Percentiles rank a stretch among this genome's conserved stretches.
Evolutionary conservation across 257 asterid species (phyloP).

Genomic region (Verbascum thapsus): DNA sequence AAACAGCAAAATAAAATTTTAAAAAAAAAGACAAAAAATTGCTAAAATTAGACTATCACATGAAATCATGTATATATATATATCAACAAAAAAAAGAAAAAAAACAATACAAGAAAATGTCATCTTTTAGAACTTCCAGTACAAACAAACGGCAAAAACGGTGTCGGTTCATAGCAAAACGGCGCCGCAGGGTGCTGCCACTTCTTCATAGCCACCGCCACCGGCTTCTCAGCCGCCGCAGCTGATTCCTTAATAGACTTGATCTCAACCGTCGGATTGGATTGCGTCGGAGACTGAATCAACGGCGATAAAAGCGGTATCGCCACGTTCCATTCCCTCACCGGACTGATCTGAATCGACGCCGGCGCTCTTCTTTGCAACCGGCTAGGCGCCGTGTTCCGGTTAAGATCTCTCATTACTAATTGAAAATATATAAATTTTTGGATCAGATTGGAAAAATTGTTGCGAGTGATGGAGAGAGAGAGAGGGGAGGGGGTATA

Average conservation of each 20-base stretch:
- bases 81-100: not conserved
- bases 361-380: slow-evolving; percentile 65
- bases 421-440: no score
- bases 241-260: slow-evolving; percentile 31
- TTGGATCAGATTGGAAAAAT: not conserved
- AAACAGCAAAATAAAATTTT: not conserved
- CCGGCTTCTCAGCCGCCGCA: slow-evolving; percentile 41
- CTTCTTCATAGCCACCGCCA: slow-evolving; percentile 41
- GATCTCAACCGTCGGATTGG: slow-evolving; percentile 38
- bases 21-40: not conserved
- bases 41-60: not conserved
- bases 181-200: slow-evolving; percentile 84
- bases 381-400: slow-evolving; percentile 47
- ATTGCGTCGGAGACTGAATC: slow-evolving; percentile 54
- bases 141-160: slow-evolving; percentile 51
- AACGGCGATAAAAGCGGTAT: slow-evolving; percentile 70
- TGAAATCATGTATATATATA: not conserved
- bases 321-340: slow-evolving; percentile 63
- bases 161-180: slow-evolving; percentile 53
- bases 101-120: not conserved
- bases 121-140: slow-evolving; percentile 49
- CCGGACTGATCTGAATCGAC: slow-evolving; percentile 51
- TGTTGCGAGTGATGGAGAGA: slow-evolving; percentile 22
- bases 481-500: slow-evolving; percentile 26
- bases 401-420: slow-evolving; percentile 44